These are phyloP conservation scores for Boeremia exigua DNA, from an alignment of 2,329 filamentous ascomycete genomes.

Conservation along the genomic window DNA sequence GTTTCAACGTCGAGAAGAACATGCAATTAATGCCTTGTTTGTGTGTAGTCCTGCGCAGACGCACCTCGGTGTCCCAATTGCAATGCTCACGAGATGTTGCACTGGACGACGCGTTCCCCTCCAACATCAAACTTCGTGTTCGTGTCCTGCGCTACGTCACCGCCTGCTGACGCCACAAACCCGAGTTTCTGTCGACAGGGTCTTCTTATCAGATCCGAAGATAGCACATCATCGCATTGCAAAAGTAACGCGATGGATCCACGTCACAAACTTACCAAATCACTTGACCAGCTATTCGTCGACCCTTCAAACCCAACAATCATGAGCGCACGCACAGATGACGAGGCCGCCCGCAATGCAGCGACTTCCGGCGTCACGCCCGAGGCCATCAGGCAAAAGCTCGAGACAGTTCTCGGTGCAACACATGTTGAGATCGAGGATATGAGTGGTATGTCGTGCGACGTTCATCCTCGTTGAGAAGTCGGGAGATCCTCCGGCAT, in stretches of 20 bases:
- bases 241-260: conserved; percentile 36
- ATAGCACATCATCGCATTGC: conserved; percentile 19
- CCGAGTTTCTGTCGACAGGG: conserved; percentile 13
- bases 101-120: not conserved
- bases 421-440: conserved; percentile 87
- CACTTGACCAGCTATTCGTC: conserved; percentile 32
- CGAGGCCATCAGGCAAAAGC: conserved; percentile 69
- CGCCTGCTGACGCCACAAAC: conserved; percentile 15
- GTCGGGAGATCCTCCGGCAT: not conserved
- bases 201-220: conserved; percentile 46
- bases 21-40: conserved; percentile 22
- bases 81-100: not conserved
- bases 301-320: conserved; percentile 8
- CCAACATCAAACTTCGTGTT: conserved; percentile 22
- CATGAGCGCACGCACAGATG: conserved; percentile 54
- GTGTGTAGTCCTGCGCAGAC: not conserved
- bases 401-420: conserved; percentile 74
- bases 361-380: conserved; percentile 71
- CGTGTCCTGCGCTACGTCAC: conserved; percentile 17
- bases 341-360: conserved; percentile 58
- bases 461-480: not conserved
- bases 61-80: not conserved
- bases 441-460: conserved; percentile 73
- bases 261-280: conserved; percentile 43
- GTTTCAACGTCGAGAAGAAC: conserved; percentile 44